Evolutionary conservation across 257 asterid species (phyloP).

Genomic region (Echites panduratus): DNA sequence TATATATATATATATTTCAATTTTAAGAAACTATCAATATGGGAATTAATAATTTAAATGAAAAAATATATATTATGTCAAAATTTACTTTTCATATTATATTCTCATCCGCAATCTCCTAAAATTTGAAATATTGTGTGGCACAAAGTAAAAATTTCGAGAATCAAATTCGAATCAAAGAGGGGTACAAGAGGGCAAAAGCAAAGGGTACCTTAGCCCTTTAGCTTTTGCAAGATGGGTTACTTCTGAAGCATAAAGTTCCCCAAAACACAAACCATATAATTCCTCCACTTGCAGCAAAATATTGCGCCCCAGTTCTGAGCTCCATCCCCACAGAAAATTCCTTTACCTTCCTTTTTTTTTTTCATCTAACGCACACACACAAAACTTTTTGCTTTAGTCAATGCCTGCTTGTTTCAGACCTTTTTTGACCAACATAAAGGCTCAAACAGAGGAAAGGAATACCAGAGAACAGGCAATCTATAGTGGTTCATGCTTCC

Average conservation of each 20-base stretch:
- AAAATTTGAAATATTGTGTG: too few species aligned
- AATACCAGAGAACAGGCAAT: neutral
- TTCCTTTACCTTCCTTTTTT: conserved; percentile 27
- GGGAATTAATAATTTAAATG: too few species aligned
- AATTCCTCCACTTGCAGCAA: conserved; percentile 40
- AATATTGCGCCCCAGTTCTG: conserved; percentile 10
- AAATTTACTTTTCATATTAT: too few species aligned
- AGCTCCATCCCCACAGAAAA: conserved; percentile 14
- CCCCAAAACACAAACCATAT: conserved; percentile 17
- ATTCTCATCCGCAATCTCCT: too few species aligned
- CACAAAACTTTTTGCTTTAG: neutral
- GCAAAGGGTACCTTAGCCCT: neutral
- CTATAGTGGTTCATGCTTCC: conserved; percentile 5
- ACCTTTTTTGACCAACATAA: conserved; percentile 48
- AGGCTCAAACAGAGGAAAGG: conserved; percentile 18
- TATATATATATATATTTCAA: too few species aligned
- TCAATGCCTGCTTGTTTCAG: conserved; percentile 21
- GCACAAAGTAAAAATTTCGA: too few species aligned
- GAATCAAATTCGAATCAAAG: too few species aligned
- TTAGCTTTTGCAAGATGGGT: conserved; percentile 13
- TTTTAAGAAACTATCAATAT: too few species aligned
- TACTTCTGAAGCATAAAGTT: conserved; percentile 23
- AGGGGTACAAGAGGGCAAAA: neutral
- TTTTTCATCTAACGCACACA: neutral
- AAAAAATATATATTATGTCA: too few species aligned